Evolutionary conservation across 257 asterid species (phyloP).

Genomic region (Solanum chmielewskii): DNA sequence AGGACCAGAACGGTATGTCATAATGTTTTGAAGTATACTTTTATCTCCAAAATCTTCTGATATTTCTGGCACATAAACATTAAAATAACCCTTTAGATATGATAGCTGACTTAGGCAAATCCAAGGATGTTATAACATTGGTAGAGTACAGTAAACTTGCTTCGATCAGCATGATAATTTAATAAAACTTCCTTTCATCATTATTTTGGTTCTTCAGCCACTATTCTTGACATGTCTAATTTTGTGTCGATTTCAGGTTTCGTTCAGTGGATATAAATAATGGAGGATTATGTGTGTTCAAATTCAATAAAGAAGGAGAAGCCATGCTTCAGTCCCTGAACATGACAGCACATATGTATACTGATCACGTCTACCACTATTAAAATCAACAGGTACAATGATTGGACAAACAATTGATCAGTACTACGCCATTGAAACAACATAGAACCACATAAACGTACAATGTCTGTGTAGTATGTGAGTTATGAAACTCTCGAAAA

Average conservation of each 20-base stretch:
- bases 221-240: background rate
- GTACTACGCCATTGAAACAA: background rate
- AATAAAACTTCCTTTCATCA: background rate
- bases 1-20: slow-evolving; percentile 50
- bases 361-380: slow-evolving; percentile 49
- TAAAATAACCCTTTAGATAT: background rate
- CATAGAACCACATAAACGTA: background rate
- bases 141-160: background rate
- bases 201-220: background rate
- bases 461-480: background rate
- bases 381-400: background rate
- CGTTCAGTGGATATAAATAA: slow-evolving; percentile 57
- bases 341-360: slow-evolving; percentile 85
- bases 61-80: background rate
- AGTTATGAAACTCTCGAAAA: background rate
- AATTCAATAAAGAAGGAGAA: slow-evolving; percentile 51
- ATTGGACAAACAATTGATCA: background rate
- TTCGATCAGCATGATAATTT: background rate
- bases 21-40: background rate
- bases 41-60: background rate
- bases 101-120: background rate
- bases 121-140: background rate
- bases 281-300: slow-evolving; percentile 64
- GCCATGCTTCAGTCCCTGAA: slow-evolving; percentile 59
- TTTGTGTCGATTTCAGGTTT: slow-evolving; percentile 26